Evolutionary conservation across 768 basidiomycete species (phyloP), one percentile per base, ranked within the genome.

Genomic region (Lactarius akahatsu): DNA sequence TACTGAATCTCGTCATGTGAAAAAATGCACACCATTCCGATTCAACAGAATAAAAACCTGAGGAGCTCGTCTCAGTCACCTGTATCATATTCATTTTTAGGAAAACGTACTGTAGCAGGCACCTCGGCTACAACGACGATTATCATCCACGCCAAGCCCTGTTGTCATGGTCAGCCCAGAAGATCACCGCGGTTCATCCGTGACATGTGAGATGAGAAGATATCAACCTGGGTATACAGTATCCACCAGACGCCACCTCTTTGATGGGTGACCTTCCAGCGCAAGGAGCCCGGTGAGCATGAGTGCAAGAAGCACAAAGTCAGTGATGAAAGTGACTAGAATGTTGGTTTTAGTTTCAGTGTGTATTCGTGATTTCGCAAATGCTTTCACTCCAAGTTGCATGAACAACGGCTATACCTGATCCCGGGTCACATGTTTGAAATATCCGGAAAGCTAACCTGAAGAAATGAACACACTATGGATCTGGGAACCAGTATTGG

Each of bases 221-320:
- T 38, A 38, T 50, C 34, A n/a, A 59, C 57, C 28, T 64, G 57
- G 4, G 47, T 45, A n/a, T 61, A 65, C 36, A 65, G 52, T 8
- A 61, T 15, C 52, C 18, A 16, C 64, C 64, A 65, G 23, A 56
- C 26, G 8, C 54, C 52, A 11, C 59, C 54, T 23, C 9, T n/a
- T 26, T 10, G 8, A 28, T 40, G 64, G 4, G 41, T 18, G 7
- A 30, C 26, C 26, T 47, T 36, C 64, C 64, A 61, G 23, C 64
- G 64, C 16, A 56, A 47, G 23, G 23, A 65, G 30, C 9, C 64
- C 64, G 9, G 20, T 26, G 13, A 65, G 32, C 64, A 61, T 61
- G 23, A 65, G 59, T 6, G 18, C 6, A 7, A 65, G 59, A 26
- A 61, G 54, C 4, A 57, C 30, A 6, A 61, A 0, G 34, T 65